Evolutionary conservation across 2,329 filamentous ascomycete species (phyloP), one percentile per base, ranked within the genome.

Genomic region (Penicillium sp.): DNA sequence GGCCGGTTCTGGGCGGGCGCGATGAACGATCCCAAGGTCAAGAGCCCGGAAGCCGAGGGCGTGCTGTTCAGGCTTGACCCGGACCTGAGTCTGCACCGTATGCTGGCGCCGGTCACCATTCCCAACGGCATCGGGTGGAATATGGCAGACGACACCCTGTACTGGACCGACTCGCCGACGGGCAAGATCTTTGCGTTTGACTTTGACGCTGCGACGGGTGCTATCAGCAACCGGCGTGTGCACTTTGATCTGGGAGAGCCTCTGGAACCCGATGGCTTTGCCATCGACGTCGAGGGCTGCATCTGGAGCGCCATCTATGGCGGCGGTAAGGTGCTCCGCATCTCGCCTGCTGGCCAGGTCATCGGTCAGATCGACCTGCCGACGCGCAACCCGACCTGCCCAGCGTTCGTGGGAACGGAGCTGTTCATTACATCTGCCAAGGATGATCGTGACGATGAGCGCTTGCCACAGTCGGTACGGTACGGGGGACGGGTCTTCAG

Each of bases 231-330:
- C 64, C 77, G 80, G 57, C 80, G 85, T 39, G 71, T 83, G 25
- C 88, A 89, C 68, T 91, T 89, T 69, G 71, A 76, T 41, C 80
- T 89, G 59, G 74, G 78, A 3, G 78, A 78, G 1, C 64, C 76
- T 33, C 79, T 80, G 4, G 74, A 78, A 47, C 88, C 88, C 1
- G 90, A 96, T 65, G 90, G 90, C 2, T 90, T 91, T 67, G 83
- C 84, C 47, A 78, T 94, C 57, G 90, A 96, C 59, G 78, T 76
- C 29, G 80, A 94, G 39, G 89, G 88, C n/a, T 84, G 85, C 69
- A 75, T 95, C 57, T 96, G 91, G 90, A 83, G 86, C 46, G 86
- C 87, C 6, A 74, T 93, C n/a, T 93, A 87, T 60, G 88, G 88
- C 38, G 86, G 84, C 47, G 73, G 78, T 43, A 78, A 80, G 45